These are phyloP conservation scores for Linderniella brevidens DNA, from an alignment of 257 asterid genomes.

Conservation along the genomic window DNA sequence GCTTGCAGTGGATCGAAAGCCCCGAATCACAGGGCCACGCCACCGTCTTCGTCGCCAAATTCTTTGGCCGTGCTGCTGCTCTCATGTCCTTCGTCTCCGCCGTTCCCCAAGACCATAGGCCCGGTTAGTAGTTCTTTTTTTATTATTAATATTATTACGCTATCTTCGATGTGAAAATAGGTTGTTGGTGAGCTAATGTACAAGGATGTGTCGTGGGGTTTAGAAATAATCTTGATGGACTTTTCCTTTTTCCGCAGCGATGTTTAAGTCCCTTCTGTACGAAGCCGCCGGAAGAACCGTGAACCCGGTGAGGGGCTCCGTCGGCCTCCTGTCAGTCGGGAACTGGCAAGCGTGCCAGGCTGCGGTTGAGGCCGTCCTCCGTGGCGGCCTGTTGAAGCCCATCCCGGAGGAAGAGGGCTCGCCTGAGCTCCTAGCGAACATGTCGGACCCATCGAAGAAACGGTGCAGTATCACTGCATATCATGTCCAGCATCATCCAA, in stretches of 20 bases:
- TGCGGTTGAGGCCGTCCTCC: slow-evolving; percentile 46
- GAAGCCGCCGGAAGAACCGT: slow-evolving; percentile 55
- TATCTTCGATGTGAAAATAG: no score
- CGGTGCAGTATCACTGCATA: no score
- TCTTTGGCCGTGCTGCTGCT: slow-evolving; percentile 69
- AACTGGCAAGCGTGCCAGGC: slow-evolving; percentile 52
- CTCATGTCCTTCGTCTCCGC: slow-evolving; percentile 57
- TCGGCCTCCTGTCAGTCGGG: slow-evolving; percentile 35
- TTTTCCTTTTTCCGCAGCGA: slow-evolving; percentile 13
- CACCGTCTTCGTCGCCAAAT: slow-evolving; percentile 62
- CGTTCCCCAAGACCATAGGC: slow-evolving; percentile 41
- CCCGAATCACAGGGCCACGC: slow-evolving; percentile 56
- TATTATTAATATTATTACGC: no score
- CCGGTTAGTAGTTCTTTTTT: no score
- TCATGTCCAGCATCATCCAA: no score
- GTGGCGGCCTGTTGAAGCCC: slow-evolving; percentile 39
- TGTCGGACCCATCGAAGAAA: no score
- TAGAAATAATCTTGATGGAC: no score
- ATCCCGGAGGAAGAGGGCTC: no score
- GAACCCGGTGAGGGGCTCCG: slow-evolving; percentile 47
- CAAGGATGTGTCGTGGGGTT: no score
- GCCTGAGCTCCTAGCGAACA: no score
- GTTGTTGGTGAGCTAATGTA: no score
- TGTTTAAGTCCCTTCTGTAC: slow-evolving; percentile 34
- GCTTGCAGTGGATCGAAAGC: no score